A percentile compares a stretch with the other conserved stretches of the same genome.
These are phyloP conservation scores for Brassica rapa DNA, from an alignment of 345 rosid species.

Conservation along the genomic window DNA sequence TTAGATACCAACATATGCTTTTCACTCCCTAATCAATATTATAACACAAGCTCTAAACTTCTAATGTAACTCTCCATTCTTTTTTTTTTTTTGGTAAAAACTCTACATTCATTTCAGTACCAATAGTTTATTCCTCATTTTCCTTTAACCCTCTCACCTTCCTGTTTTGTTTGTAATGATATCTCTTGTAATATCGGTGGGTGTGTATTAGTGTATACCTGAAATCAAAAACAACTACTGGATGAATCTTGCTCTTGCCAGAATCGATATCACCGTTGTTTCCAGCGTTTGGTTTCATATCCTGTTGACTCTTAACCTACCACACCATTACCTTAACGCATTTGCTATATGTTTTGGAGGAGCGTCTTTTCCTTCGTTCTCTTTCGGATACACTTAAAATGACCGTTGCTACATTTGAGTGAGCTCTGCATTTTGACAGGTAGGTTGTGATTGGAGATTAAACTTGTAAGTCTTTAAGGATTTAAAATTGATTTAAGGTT, in stretches of 20 bases:
- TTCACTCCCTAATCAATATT: neutral
- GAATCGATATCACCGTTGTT: neutral
- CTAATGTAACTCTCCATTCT: neutral
- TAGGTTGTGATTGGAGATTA: no score
- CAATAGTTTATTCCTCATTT: neutral
- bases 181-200: slow-evolving; percentile 19
- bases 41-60: slow-evolving; percentile 12
- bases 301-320: slow-evolving; percentile 22
- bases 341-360: slow-evolving; percentile 31
- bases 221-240: neutral
- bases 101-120: neutral
- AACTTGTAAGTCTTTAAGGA: no score
- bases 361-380: no score
- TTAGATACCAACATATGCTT: neutral
- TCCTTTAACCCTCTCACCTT: slow-evolving; percentile 3
- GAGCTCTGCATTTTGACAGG: no score
- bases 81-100: neutral
- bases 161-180: neutral
- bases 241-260: neutral
- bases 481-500: no score
- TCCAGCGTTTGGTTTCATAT: no score
- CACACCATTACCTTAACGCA: slow-evolving; percentile 44
- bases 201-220: neutral
- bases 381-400: no score
- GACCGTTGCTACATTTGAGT: no score